Conservation (phyloP, 805 yeast species). For the Kodamaea laetipori region DNA sequence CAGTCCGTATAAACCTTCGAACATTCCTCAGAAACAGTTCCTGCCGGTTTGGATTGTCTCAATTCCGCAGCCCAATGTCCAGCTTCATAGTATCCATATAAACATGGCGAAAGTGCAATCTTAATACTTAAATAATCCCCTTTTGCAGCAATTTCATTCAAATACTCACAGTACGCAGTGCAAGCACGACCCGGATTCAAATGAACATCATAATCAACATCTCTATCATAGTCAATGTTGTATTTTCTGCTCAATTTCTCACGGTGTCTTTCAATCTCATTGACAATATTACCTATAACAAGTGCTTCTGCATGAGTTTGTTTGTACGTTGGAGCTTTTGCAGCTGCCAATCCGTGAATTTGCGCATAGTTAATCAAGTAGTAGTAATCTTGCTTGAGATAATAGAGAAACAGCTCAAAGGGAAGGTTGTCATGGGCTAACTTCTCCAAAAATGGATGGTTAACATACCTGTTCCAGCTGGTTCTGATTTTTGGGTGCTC, state of each 20-base stretch:
- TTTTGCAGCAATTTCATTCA: slow-evolving; percentile 52
- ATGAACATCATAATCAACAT: slow-evolving; percentile 41
- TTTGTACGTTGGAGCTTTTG: slow-evolving; percentile 57
- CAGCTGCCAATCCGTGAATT: slow-evolving; percentile 63
- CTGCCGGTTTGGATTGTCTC: slow-evolving; percentile 22
- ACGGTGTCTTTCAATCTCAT: slow-evolving; percentile 60
- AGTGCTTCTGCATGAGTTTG: slow-evolving; percentile 52
- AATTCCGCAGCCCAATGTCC: slow-evolving; percentile 34
- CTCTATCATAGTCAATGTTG: slow-evolving; percentile 42
- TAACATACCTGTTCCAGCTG: slow-evolving; percentile 58
- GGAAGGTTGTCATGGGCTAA: slow-evolving; percentile 56
- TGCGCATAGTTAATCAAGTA: slow-evolving; percentile 70
- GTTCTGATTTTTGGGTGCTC: slow-evolving; percentile 56
- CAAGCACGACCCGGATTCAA: slow-evolving; percentile 59
- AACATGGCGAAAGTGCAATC: slow-evolving; percentile 73
- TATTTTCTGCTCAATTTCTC: slow-evolving; percentile 44
- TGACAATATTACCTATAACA: slow-evolving; percentile 52
- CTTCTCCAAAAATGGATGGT: slow-evolving; percentile 61
- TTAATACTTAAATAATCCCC: slow-evolving; percentile 66
- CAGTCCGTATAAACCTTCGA: slow-evolving; percentile 49
- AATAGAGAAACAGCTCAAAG: slow-evolving; percentile 52
- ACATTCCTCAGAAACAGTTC: slow-evolving; percentile 20
- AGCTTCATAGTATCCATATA: slow-evolving; percentile 70
- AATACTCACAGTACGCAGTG: slow-evolving; percentile 59
- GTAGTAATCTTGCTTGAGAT: slow-evolving; percentile 64